phyloP scores from a whole-genome alignment of 2,329 filamentous ascomycete genomes.

The Xylaria multiplex region DNA sequence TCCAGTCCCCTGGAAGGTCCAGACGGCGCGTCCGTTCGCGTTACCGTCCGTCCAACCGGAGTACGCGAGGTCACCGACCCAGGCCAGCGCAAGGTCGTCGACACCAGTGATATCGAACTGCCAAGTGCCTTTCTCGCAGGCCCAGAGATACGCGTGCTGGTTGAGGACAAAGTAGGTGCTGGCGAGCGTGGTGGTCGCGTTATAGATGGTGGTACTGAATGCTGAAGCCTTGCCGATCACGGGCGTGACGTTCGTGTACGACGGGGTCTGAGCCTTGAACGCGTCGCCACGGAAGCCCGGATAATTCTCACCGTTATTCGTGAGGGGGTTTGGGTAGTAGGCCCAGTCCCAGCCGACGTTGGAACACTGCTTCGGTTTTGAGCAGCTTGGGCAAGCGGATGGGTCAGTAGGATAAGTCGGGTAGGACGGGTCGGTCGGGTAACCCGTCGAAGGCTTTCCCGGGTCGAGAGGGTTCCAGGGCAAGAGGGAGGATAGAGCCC shows the following conservation, averaged over 20 bases:
- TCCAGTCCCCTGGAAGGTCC: conserved; percentile 33
- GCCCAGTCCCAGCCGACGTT: conserved; percentile 43
- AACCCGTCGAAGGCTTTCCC: too few species aligned
- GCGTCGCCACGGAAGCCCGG: conserved; percentile 38
- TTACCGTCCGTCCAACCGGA: conserved; percentile 41
- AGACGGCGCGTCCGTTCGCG: conserved; percentile 37
- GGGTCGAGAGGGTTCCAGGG: neutral
- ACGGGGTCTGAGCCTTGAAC: conserved; percentile 36
- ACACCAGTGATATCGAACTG: conserved; percentile 39
- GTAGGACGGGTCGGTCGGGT: neutral
- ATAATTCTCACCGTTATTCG: conserved; percentile 38
- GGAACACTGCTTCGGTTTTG: conserved; percentile 35
- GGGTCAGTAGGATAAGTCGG: conserved; percentile 8
- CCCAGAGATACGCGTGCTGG: conserved; percentile 44
- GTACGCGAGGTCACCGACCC: conserved; percentile 40
- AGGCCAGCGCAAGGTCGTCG: conserved; percentile 37
- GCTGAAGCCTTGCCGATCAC: conserved; percentile 35
- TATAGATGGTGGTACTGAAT: conserved; percentile 30
- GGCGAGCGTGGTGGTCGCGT: conserved; percentile 28
- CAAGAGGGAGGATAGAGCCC: conserved; percentile 14
- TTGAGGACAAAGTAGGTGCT: conserved; percentile 42
- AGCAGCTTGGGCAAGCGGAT: conserved; percentile 33
- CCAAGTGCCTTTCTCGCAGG: conserved; percentile 40
- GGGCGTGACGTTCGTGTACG: conserved; percentile 32
- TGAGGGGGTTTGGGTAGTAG: conserved; percentile 40